These are phyloP conservation scores for Taphrina populina DNA, from an alignment of 1,139 yeast species.

Conservation along the genomic window DNA sequence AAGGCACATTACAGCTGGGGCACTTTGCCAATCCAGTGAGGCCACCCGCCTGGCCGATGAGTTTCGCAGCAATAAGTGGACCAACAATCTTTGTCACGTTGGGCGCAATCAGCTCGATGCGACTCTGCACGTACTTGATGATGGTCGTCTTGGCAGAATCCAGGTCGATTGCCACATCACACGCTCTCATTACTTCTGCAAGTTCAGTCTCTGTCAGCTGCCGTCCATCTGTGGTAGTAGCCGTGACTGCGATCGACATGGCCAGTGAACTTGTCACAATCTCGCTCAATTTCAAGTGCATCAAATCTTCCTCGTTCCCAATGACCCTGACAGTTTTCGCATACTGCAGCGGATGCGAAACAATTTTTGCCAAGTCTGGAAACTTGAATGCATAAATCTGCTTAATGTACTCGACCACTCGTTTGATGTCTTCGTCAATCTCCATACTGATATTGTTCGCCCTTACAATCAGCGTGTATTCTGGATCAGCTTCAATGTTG, in stretches of 20 bases:
- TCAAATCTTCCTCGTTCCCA: slow-evolving; percentile 50
- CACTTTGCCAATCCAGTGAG: slow-evolving; percentile 64
- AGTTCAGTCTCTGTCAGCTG: slow-evolving; percentile 49
- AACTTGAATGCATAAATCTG: slow-evolving; percentile 61
- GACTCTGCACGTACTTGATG: slow-evolving; percentile 57
- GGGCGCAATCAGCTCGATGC: slow-evolving; percentile 68
- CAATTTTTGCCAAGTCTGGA: slow-evolving; percentile 66
- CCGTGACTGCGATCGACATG: slow-evolving; percentile 72
- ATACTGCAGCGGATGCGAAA: slow-evolving; percentile 65
- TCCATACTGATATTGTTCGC: slow-evolving; percentile 60
- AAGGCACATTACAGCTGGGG: slow-evolving; percentile 81
- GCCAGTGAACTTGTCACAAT: slow-evolving; percentile 58
- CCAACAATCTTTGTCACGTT: slow-evolving; percentile 75
- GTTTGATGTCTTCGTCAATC: slow-evolving; percentile 57
- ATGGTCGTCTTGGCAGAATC: slow-evolving; percentile 51
- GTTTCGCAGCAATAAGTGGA: slow-evolving; percentile 68
- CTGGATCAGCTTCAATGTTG: slow-evolving; percentile 48
- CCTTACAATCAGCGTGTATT: slow-evolving; percentile 54
- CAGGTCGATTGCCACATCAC: slow-evolving; percentile 54
- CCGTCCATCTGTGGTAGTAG: slow-evolving; percentile 51
- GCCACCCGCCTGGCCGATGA: slow-evolving; percentile 71
- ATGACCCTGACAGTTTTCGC: slow-evolving; percentile 56
- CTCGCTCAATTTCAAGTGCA: slow-evolving; percentile 29
- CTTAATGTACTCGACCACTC: slow-evolving; percentile 54
- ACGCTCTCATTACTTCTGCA: slow-evolving; percentile 50